Conservation (phyloP, 2,329 filamentous ascomycete species). For the Tolypocladium pustulatum region DNA sequence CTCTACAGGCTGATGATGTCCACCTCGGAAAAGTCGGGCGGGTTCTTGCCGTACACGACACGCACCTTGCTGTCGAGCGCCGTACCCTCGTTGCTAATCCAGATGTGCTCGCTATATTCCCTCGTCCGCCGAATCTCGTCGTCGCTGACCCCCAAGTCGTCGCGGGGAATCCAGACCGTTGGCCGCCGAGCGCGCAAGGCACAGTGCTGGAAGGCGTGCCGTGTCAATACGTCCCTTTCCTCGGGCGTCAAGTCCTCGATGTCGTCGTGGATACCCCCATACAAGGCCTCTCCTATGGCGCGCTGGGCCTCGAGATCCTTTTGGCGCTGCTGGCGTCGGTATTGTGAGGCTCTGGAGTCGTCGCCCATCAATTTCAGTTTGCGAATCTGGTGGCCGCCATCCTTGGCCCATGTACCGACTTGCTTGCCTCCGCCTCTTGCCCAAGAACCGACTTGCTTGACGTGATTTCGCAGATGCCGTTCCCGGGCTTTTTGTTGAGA, state of each 20-base stretch:
- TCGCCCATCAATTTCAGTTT: conserved; percentile 26
- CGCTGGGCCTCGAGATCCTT: conserved; percentile 63
- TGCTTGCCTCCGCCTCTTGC: conserved; percentile 22
- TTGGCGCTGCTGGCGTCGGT: conserved; percentile 35
- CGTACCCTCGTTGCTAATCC: conserved; percentile 90
- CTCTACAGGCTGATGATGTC: conserved; percentile 68
- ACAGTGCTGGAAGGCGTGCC: conserved; percentile 82
- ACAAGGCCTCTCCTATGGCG: conserved; percentile 69
- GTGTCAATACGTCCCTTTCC: conserved; percentile 75
- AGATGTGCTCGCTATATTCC: conserved; percentile 67
- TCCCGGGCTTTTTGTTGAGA: conserved; percentile 4
- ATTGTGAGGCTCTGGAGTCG: conserved; percentile 31
- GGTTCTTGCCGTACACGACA: conserved; percentile 75
- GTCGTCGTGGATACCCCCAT: conserved; percentile 80
- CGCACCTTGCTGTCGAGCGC: conserved; percentile 74
- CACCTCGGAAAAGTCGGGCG: conserved; percentile 81
- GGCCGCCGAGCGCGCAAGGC: conserved; percentile 77
- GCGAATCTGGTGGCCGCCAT: conserved; percentile 37
- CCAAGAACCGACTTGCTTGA: conserved; percentile 37
- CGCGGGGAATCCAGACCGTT: conserved; percentile 86
- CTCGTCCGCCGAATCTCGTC: conserved; percentile 79
- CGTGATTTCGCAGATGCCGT: conserved; percentile 28
- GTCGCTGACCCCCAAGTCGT: conserved; percentile 81
- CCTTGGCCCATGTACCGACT: conserved; percentile 25
- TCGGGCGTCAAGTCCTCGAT: conserved; percentile 88